These are phyloP conservation scores for Lasiodiplodia theobromae DNA, from an alignment of 2,329 filamentous ascomycete genomes.

Conservation along the genomic window DNA sequence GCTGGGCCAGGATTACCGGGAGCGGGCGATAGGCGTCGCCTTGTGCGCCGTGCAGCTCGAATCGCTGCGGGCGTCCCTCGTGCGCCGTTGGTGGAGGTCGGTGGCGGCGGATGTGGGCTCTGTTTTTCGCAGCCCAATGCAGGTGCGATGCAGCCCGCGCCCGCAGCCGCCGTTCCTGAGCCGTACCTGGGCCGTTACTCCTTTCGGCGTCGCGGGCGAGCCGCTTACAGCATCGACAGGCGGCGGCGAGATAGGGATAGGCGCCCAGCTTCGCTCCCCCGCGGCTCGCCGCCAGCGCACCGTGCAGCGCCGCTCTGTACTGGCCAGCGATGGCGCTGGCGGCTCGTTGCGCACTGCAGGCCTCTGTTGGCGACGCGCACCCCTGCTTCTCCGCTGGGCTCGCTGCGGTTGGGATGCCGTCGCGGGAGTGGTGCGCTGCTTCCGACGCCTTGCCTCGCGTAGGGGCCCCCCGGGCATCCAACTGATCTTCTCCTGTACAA, in stretches of 20 bases:
- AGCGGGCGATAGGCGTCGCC: slow-evolving; percentile 17
- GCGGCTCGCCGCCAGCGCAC: slow-evolving; percentile 13
- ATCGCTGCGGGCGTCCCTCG: background rate
- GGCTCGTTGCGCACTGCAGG: background rate
- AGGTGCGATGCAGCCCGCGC: slow-evolving; percentile 19
- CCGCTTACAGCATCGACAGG: slow-evolving; percentile 2
- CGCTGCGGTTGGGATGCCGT: background rate
- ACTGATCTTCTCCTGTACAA: slow-evolving; percentile 18
- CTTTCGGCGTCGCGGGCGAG: background rate
- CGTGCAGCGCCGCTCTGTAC: background rate
- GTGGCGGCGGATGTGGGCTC: background rate
- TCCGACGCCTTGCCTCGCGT: slow-evolving; percentile 18
- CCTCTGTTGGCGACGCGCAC: background rate
- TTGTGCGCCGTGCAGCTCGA: slow-evolving; percentile 17
- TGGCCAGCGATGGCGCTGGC: slow-evolving; percentile 1
- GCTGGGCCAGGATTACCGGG: slow-evolving; percentile 27
- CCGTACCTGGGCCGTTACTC: slow-evolving; percentile 9
- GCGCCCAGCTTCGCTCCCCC: slow-evolving; percentile 12
- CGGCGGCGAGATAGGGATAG: slow-evolving; percentile 17
- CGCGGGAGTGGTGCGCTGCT: slow-evolving; percentile 18
- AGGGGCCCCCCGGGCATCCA: background rate
- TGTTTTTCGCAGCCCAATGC: slow-evolving; percentile 8
- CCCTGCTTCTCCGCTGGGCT: slow-evolving; percentile 5
- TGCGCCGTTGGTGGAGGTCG: background rate
- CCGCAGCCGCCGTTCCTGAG: slow-evolving; percentile 16